phyloP scores from a whole-genome alignment of 495 filamentous ascomycete genomes.

The Cetradonia linearis region DNA sequence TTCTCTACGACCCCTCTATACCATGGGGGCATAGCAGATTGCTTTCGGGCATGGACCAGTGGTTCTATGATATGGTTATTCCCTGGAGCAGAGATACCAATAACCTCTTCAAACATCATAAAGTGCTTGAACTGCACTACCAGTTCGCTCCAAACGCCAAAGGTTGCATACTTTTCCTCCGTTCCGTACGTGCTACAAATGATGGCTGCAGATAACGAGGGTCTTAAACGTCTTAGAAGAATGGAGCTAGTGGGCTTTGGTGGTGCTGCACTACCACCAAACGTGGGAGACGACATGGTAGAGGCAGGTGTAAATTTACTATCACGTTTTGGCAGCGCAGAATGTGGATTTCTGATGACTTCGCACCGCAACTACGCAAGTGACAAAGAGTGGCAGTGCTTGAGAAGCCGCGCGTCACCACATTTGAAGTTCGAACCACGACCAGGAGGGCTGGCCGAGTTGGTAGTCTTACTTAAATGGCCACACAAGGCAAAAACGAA shows the following conservation, averaged over 20 bases:
- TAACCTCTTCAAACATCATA: constrained; percentile 40
- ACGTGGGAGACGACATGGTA: constrained; percentile 39
- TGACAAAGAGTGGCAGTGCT: constrained; percentile 60
- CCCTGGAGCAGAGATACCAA: constrained; percentile 37
- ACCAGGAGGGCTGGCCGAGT: constrained; percentile 45
- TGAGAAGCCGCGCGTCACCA: constrained; percentile 37
- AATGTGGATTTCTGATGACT: constrained; percentile 47
- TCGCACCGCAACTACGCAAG: constrained; percentile 39
- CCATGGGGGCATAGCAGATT: constrained; percentile 50
- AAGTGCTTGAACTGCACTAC: constrained; percentile 26
- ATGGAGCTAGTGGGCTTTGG: constrained; percentile 51
- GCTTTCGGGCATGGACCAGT: constrained; percentile 44
- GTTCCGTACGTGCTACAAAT: constrained; percentile 48
- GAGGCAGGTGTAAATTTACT: constrained; percentile 39
- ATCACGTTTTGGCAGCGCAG: constrained; percentile 47
- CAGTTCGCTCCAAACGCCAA: constrained; percentile 4
- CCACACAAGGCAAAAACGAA: constrained; percentile 54
- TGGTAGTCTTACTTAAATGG: constrained; percentile 49
- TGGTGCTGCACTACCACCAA: constrained; percentile 42
- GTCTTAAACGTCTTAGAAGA: constrained; percentile 30
- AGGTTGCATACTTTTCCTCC: constrained; percentile 43
- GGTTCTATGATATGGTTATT: constrained; percentile 45
- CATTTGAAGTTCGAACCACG: constrained; percentile 43
- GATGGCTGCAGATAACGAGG: constrained; percentile 31
- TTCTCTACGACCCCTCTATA: constrained; percentile 54